Evolutionary conservation across 257 asterid species (phyloP).

Genomic region (Echites panduratus): DNA sequence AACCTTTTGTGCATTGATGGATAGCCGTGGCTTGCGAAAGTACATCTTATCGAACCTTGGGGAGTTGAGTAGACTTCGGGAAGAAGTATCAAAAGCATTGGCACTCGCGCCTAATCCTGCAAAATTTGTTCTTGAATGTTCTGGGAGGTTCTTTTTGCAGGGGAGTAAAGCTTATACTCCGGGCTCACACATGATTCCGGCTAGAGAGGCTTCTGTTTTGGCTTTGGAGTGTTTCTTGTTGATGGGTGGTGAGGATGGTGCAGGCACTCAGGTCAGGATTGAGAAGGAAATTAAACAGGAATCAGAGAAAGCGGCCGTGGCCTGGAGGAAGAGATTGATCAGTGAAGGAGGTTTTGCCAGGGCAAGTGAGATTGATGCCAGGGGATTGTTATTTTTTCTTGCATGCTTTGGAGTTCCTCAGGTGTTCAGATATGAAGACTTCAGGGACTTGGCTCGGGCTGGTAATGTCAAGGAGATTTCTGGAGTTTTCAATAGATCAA

Average conservation of each 20-base stretch:
- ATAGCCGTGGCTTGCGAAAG: slow-evolving; percentile 43
- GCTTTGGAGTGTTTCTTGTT: slow-evolving; percentile 63
- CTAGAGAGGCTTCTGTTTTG: slow-evolving; percentile 66
- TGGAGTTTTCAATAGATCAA: slow-evolving; percentile 46
- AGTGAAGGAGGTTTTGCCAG: slow-evolving; percentile 60
- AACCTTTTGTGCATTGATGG: slow-evolving; percentile 43
- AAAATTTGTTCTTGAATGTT: slow-evolving; percentile 52
- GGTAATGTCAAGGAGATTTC: slow-evolving; percentile 57
- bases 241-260: slow-evolving; percentile 42
- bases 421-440: slow-evolving; percentile 44
- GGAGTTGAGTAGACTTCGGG: slow-evolving; percentile 36
- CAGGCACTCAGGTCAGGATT: slow-evolving; percentile 12
- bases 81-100: slow-evolving; percentile 65
- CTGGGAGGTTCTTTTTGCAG: slow-evolving; percentile 73
- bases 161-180: slow-evolving; percentile 47
- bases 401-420: slow-evolving; percentile 65
- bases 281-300: slow-evolving; percentile 46
- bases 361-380: slow-evolving; percentile 60
- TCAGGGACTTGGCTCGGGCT: slow-evolving; percentile 51
- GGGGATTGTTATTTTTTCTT: slow-evolving; percentile 69
- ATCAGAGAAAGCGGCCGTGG: slow-evolving; percentile 48
- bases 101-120: slow-evolving; percentile 48
- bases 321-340: slow-evolving; percentile 72
- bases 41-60: slow-evolving; percentile 39
- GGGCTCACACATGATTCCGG: slow-evolving; percentile 50